These are phyloP conservation scores for Fusarium pseudocircinatum DNA, from an alignment of 2,329 filamentous ascomycete genomes.

Conservation along the genomic window DNA sequence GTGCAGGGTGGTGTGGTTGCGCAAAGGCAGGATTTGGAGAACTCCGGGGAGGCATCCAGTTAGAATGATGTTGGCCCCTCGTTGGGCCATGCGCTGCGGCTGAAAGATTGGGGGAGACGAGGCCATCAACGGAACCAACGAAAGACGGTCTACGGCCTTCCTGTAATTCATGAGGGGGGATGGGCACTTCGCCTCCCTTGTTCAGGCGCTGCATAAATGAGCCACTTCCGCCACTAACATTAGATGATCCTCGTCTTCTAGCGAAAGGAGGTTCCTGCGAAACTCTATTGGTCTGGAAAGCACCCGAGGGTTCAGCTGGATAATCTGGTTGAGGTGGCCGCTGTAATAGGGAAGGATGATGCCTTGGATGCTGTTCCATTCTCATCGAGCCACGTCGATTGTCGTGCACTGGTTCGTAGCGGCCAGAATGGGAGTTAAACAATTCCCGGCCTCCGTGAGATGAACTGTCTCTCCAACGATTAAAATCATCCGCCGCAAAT, in stretches of 20 bases:
- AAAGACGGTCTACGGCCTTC: slow-evolving; percentile 60
- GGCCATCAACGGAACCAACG: slow-evolving; percentile 60
- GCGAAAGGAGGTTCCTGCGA: slow-evolving; percentile 74
- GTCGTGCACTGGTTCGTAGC: slow-evolving; percentile 88
- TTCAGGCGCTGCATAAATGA: slow-evolving; percentile 68
- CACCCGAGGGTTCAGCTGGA: slow-evolving; percentile 83
- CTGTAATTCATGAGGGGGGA: slow-evolving; percentile 56
- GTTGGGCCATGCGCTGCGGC: slow-evolving; percentile 42
- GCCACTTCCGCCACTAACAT: slow-evolving; percentile 87
- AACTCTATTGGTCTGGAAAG: slow-evolving; percentile 82
- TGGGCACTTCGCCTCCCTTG: slow-evolving; percentile 55
- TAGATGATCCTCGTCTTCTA: slow-evolving; percentile 86
- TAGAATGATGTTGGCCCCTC: slow-evolving; percentile 40
- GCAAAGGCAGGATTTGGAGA: slow-evolving; percentile 57
- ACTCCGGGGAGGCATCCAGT: slow-evolving; percentile 46
- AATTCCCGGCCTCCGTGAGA: slow-evolving; percentile 75
- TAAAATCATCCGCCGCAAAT: slow-evolving; percentile 94
- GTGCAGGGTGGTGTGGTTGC: slow-evolving; percentile 48
- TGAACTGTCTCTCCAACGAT: slow-evolving; percentile 81
- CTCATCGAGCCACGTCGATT: slow-evolving; percentile 73
- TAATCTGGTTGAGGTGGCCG: slow-evolving; percentile 71
- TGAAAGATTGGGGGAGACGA: slow-evolving; percentile 55
- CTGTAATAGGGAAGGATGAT: slow-evolving; percentile 79
- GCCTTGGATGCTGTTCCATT: slow-evolving; percentile 72
- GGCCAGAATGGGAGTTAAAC: slow-evolving; percentile 94